phyloP scores from a whole-genome alignment of 768 basidiomycete species.

The Amanita rubescens region DNA sequence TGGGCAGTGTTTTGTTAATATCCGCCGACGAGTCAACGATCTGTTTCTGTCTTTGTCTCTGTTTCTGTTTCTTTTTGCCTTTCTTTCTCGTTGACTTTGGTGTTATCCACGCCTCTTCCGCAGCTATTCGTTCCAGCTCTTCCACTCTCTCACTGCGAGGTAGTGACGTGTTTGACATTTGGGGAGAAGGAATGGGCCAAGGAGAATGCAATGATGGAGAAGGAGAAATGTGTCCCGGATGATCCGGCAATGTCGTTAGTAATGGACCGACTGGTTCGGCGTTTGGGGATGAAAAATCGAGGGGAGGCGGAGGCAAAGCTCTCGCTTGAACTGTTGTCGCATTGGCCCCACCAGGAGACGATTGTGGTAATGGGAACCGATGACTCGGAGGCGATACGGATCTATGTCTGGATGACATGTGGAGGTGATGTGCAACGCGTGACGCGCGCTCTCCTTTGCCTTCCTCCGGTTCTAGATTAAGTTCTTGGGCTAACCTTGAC shows the following conservation, averaged over 20 bases:
- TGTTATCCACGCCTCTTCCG: slow-evolving; percentile 31
- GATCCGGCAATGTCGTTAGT: neutral
- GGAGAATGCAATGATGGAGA: slow-evolving; percentile 46
- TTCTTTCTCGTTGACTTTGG: slow-evolving; percentile 14
- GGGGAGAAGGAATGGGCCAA: slow-evolving; percentile 62
- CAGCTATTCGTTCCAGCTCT: slow-evolving; percentile 67
- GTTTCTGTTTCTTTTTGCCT: neutral
- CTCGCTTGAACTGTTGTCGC: neutral
- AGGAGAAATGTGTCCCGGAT: slow-evolving; percentile 14
- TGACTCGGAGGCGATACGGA: slow-evolving; percentile 59
- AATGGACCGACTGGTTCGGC: neutral
- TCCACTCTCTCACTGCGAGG: slow-evolving; percentile 56
- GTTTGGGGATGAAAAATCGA: neutral
- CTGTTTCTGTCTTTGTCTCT: slow-evolving; percentile 10
- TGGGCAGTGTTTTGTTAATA: slow-evolving; percentile 54
- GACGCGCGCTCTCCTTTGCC: slow-evolving; percentile 56
- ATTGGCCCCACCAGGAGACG: slow-evolving; percentile 2
- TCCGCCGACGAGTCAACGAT: slow-evolving; percentile 6
- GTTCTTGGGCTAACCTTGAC: slow-evolving; percentile 11
- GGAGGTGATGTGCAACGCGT: slow-evolving; percentile 52
- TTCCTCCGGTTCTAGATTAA: slow-evolving; percentile 37
- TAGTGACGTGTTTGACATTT: slow-evolving; percentile 31
- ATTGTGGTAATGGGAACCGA: slow-evolving; percentile 35
- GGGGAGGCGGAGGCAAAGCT: slow-evolving; percentile 6
- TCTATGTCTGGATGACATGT: slow-evolving; percentile 46